These are phyloP conservation scores for Claviceps africana DNA, from an alignment of 2,329 filamentous ascomycete species.

Conservation along the genomic window DNA sequence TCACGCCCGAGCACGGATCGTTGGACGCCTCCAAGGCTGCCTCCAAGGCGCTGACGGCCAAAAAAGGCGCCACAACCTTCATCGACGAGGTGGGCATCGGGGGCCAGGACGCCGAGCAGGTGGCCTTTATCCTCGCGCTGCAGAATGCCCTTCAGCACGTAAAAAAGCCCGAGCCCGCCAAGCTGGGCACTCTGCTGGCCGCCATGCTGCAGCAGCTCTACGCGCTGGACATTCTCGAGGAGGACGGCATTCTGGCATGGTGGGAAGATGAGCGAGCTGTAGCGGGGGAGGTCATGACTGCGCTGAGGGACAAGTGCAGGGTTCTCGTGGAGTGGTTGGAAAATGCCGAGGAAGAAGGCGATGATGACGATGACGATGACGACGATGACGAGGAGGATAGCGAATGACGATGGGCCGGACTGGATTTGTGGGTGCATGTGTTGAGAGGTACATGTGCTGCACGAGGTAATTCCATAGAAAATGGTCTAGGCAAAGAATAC, in stretches of 20 bases:
- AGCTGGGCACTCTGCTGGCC: constrained; percentile 51
- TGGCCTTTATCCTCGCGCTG: constrained; percentile 69
- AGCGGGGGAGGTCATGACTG: constrained; percentile 48
- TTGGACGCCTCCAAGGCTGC: constrained; percentile 52
- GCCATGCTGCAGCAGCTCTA: constrained; percentile 76
- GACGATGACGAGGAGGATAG: constrained; percentile 37
- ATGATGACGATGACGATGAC: constrained; percentile 49
- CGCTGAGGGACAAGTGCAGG: constrained; percentile 58
- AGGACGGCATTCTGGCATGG: constrained; percentile 80
- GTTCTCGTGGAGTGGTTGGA: constrained; percentile 75
- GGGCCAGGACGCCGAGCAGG: constrained; percentile 60
- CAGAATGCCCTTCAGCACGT: constrained; percentile 64
- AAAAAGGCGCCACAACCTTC: constrained; percentile 40
- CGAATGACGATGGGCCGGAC: neutral
- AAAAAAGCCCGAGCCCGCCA: constrained; percentile 39
- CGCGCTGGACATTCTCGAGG: constrained; percentile 69
- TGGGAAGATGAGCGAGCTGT: constrained; percentile 62
- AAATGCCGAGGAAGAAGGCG: constrained; percentile 60
- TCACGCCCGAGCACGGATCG: constrained; percentile 33
- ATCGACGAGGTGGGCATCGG: constrained; percentile 46
- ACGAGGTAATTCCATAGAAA: too few relatives aligned
- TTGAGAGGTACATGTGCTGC: neutral
- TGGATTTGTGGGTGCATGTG: neutral
- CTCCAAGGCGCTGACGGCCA: constrained; percentile 41
- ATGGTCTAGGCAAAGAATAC: neutral